Evolutionary conservation across 1,139 yeast genomes (phyloP).

Genomic region (Candida sp.): DNA sequence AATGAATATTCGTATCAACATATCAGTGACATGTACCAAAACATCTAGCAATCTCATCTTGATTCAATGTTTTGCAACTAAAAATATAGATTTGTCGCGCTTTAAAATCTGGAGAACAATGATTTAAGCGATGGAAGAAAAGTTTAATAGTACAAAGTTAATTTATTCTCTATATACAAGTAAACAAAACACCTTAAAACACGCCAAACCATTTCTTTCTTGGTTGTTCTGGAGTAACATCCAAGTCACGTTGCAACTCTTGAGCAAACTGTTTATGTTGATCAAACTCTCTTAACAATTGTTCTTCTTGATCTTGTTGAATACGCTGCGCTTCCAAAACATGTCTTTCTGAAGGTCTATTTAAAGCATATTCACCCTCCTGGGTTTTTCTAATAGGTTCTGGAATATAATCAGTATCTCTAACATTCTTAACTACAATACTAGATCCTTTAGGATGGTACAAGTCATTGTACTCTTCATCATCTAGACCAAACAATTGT

Average conservation of each 20-base stretch:
- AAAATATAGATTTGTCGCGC: too few species aligned
- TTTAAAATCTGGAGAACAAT: too few species aligned
- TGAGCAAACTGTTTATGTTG: constrained; percentile 25
- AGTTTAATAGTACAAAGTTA: too few species aligned
- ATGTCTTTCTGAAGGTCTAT: constrained; percentile 71
- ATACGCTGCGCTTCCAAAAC: constrained; percentile 72
- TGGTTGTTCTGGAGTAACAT: constrained; percentile 20
- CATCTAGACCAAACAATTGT: constrained; percentile 48
- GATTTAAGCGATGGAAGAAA: too few species aligned
- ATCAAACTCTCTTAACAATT: constrained; percentile 54
- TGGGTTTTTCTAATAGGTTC: constrained; percentile 35
- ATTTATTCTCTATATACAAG: too few species aligned
- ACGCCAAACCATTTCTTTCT: constrained; percentile 35
- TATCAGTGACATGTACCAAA: background rate
- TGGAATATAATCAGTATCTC: constrained; percentile 42
- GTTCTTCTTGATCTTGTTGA: constrained; percentile 69
- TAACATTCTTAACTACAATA: constrained; percentile 33
- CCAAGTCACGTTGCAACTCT: constrained; percentile 23
- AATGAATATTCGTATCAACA: background rate
- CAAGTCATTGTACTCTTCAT: constrained; percentile 63
- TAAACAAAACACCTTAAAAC: too few species aligned
- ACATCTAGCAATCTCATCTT: background rate
- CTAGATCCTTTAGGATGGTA: constrained; percentile 39
- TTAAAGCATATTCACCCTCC: constrained; percentile 52
- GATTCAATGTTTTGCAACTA: background rate